phyloP scores from a whole-genome alignment of 2,329 filamentous ascomycete species.

The Verticillium klebahnii region DNA sequence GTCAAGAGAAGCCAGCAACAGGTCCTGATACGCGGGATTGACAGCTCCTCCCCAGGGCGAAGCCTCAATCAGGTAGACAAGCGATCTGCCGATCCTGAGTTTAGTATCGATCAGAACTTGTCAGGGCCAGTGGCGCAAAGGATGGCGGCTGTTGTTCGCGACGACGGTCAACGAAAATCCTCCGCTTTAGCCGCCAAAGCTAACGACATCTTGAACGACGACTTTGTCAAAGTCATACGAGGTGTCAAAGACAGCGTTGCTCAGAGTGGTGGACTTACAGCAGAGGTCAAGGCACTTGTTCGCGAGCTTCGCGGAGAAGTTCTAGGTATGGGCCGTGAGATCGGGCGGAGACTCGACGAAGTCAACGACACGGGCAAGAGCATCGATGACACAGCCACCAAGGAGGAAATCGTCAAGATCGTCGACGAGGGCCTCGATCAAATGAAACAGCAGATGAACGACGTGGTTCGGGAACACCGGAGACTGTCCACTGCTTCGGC shows the following conservation, averaged over 20 bases:
- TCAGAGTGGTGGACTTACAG: slow-evolving; percentile 82
- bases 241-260: slow-evolving; percentile 89
- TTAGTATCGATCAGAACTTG: slow-evolving; percentile 26
- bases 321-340: slow-evolving; percentile 87
- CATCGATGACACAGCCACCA: slow-evolving; percentile 41
- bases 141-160: slow-evolving; percentile 40
- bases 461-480: slow-evolving; percentile 70
- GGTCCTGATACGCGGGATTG: slow-evolving; percentile 14
- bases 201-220: slow-evolving; percentile 64
- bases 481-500: slow-evolving; percentile 62
- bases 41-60: slow-evolving; percentile 8
- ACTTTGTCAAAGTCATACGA: slow-evolving; percentile 76
- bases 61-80: slow-evolving; percentile 26
- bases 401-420: slow-evolving; percentile 70
- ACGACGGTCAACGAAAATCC: slow-evolving; percentile 34
- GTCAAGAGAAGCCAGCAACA: slow-evolving; percentile 49
- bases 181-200: slow-evolving; percentile 39
- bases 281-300: slow-evolving; percentile 86
- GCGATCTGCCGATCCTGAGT: slow-evolving; percentile 24
- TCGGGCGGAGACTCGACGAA: slow-evolving; percentile 81
- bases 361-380: slow-evolving; percentile 42
- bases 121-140: slow-evolving; percentile 31
- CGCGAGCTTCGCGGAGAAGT: slow-evolving; percentile 89
- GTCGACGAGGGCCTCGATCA: slow-evolving; percentile 77
- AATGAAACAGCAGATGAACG: slow-evolving; percentile 79